Conservation (phyloP, 2,329 filamentous ascomycete genomes). For the Pseudopithomyces chartarum region DNA sequence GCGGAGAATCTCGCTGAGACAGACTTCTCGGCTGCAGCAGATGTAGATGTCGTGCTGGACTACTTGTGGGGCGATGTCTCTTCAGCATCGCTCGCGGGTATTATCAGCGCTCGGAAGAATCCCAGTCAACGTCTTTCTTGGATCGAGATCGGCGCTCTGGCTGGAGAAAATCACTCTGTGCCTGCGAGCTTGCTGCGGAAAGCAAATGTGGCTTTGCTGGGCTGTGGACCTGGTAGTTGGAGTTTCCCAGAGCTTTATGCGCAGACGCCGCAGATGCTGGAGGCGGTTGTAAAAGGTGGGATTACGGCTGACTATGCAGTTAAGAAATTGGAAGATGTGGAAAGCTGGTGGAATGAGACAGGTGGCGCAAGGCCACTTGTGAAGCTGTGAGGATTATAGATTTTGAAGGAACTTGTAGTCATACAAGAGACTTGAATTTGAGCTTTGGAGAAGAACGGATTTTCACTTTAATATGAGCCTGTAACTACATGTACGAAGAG, state of each 20-base stretch:
- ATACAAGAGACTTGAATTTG: too few species aligned
- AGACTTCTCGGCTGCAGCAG: constrained; percentile 54
- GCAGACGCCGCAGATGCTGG: constrained; percentile 15
- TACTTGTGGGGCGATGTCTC: constrained; percentile 57
- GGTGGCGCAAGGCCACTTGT: constrained; percentile 5
- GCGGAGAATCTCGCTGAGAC: constrained; percentile 45
- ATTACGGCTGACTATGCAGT: constrained; percentile 12
- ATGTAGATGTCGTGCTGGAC: constrained; percentile 61
- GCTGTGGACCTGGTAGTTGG: constrained; percentile 21
- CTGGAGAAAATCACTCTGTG: constrained; percentile 11
- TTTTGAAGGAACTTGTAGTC: neutral
- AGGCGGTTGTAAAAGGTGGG: constrained; percentile 10
- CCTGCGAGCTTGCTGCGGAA: constrained; percentile 12
- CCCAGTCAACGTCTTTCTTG: constrained; percentile 20
- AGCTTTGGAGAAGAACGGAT: too few species aligned
- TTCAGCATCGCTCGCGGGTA: constrained; percentile 11
- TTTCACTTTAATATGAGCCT: too few species aligned
- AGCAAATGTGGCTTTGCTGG: constrained; percentile 16
- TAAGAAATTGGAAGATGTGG: constrained; percentile 12
- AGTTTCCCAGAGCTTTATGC: constrained; percentile 14
- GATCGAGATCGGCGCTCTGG: constrained; percentile 22
- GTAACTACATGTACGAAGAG: too few species aligned
- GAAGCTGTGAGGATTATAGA: neutral
- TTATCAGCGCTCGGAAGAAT: constrained; percentile 18
- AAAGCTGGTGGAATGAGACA: constrained; percentile 17